Evolutionary conservation across 352 stramenopile genomes (phyloP).

Genomic region (Globisporangium nagaii): DNA sequence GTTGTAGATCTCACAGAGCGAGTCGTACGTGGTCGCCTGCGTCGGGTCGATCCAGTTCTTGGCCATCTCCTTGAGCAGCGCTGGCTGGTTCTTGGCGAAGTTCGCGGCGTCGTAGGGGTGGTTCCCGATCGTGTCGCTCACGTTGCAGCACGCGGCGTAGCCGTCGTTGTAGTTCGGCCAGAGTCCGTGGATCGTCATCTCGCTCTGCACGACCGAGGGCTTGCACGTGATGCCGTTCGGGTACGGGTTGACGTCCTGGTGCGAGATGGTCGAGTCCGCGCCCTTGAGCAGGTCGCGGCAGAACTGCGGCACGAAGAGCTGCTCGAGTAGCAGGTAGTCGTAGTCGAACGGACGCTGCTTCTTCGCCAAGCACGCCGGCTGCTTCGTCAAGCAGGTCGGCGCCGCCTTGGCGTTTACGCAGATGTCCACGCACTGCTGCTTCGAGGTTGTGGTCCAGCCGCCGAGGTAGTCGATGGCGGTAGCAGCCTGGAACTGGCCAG

Average conservation of each 20-base stretch:
- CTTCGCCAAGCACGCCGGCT: slow-evolving; percentile 51
- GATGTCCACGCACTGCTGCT: slow-evolving; percentile 68
- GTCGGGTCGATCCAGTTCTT: slow-evolving; percentile 44
- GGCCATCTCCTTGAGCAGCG: slow-evolving; percentile 43
- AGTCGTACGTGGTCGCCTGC: slow-evolving; percentile 12
- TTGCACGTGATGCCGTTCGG: slow-evolving; percentile 45
- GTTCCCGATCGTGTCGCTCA: slow-evolving; percentile 39
- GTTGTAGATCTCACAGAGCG: slow-evolving; percentile 77
- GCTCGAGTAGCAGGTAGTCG: slow-evolving; percentile 72
- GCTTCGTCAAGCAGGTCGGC: slow-evolving; percentile 48
- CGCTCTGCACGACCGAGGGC: slow-evolving; percentile 27
- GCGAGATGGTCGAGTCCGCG: slow-evolving; percentile 56
- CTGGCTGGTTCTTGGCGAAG: slow-evolving; percentile 42
- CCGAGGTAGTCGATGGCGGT: slow-evolving; percentile 50
- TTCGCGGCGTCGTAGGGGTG: slow-evolving; percentile 40
- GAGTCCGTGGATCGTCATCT: slow-evolving; percentile 64
- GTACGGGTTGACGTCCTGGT: slow-evolving; percentile 68
- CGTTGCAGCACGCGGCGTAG: slow-evolving; percentile 64
- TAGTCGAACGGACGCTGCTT: slow-evolving; percentile 58
- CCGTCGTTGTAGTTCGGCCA: slow-evolving; percentile 71
- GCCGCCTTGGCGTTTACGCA: slow-evolving; percentile 46
- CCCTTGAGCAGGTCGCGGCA: slow-evolving; percentile 66
- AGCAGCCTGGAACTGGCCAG: background rate
- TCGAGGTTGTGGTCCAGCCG: slow-evolving; percentile 43
- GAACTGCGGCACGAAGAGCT: slow-evolving; percentile 76